Base-by-base conservation (phyloP, 495 filamentous ascomycete species). In the Aspergillus ostianus region DNA sequence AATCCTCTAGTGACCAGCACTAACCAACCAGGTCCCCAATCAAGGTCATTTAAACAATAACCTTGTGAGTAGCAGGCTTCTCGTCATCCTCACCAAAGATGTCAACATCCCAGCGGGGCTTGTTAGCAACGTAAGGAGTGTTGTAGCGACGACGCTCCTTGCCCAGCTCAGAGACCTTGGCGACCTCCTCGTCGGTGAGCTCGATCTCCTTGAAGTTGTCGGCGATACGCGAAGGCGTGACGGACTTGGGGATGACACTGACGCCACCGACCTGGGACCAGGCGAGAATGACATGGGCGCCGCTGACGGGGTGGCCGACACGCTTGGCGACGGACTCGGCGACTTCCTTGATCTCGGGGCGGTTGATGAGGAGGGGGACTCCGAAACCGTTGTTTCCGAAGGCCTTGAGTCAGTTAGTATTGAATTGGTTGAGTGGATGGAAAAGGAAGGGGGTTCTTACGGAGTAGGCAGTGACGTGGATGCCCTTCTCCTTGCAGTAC, bases 201-300 rank as follows among this genome's bases (percentile, higher is more conserved):
- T 77, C 73, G 29, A 79, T 62, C 68, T 81, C 78, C 67, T 77
- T 67, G 71, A 81, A 80, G 75, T 81, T 81, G 58, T 73, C 73
- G 57, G 57, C 64, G 51, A 80, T 81, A 56, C 78, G 77, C 32
- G 75, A 76, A 21, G 76, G 65, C 18, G 76, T 81, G 41, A 80
- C 72, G 21, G 77, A 80, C 71, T 81, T 81, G 63, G 78, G 78
- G 64, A 81, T 81, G 61, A 81, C 78, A 59, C 74, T 77, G 70
- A 77, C 70, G 52, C 77, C 78, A 44, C 76, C 77, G 15, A 76
- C 69, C 62, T 78, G 74, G 57, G 76, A 80, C 77, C 77, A 79
- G 67, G 74, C 76, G 54, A 79, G 77, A 55, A 78, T 74, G 55
- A 77, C 77, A 51, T 79, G 75, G 48, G 77, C 75, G 47, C 67